Base-by-base conservation (phyloP, 2,329 filamentous ascomycete species). In the Trichoderma lentiforme region DNA sequence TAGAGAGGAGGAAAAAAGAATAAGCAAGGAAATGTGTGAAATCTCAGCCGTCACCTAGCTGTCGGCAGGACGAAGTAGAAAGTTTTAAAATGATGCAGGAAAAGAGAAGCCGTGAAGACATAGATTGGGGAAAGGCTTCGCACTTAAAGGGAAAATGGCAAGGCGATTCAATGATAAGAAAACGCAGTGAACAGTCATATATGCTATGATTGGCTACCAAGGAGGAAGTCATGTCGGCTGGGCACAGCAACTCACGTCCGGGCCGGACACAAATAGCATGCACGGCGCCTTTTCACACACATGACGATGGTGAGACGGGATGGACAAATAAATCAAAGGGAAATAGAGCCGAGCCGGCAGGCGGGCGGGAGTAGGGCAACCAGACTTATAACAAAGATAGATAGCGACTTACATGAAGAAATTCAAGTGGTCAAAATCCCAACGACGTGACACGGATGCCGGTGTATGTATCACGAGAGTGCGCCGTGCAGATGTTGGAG, bases 321-420 rank as follows among this genome's bases (percentile, higher is more conserved):
- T 12, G 57, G 30, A 15, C 21, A 21, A 12, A 53, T 70, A 30
- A 47, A 60, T 18, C 28, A 24, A 62, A 32, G 43, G 30, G 6
- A 30, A 21, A 57, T 24, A 43, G 47, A 64, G 21, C 32, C 58
- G 51, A 64, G 15, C 26, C 14, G 47, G 34, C 32, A 28, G 30
- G 21, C 24, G 36, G 47, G 57, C 43, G 18, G 28, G n/a, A 24
- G 24, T 26, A 56, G 64, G 32, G 57, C 28, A 57, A 36, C 24
- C 9, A 61, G 26, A 43, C 28, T 57, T 39, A 58, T 62, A 62
- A 43, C 39, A 15, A 65, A 61, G 12, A 63, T 21, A 57, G 58
- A 66, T 24, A 18, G 15, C 58, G 65, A 72, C 71, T 72, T 72
- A 72, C 71, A 72, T 63, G 57, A 69, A 36, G 34, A 58, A 62